phyloP scores from a whole-genome alignment of 1,284 basidiomycete genomes.

The Trichosporon coremiiforme region DNA sequence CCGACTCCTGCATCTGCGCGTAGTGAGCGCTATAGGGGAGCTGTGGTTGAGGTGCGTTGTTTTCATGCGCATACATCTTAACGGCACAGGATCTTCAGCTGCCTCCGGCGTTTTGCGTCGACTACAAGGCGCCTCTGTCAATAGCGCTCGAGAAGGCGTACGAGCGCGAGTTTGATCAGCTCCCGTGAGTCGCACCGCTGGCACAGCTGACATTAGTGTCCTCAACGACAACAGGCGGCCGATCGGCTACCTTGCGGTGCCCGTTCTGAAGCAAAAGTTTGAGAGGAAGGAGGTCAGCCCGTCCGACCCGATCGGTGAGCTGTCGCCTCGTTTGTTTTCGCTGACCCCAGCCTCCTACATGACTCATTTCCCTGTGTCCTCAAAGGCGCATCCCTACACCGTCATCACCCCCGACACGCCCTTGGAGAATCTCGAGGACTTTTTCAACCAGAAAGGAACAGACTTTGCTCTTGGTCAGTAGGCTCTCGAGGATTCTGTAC shows the following conservation, averaged over 20 bases:
- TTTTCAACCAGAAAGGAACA: slow-evolving; percentile 64
- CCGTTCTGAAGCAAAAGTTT: slow-evolving; percentile 72
- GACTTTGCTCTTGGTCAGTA: slow-evolving; percentile 73
- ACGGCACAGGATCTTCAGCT: slow-evolving; percentile 78
- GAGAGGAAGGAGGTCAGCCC: slow-evolving; percentile 70
- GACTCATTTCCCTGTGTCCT: slow-evolving; percentile 72
- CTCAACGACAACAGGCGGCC: slow-evolving; percentile 71
- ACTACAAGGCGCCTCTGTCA: slow-evolving; percentile 68
- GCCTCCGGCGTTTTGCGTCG: slow-evolving; percentile 82
- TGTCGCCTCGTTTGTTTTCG: background rate
- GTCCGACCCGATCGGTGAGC: slow-evolving; percentile 59
- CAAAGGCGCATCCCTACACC: slow-evolving; percentile 65
- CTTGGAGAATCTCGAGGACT: slow-evolving; percentile 74
- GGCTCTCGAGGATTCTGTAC: background rate
- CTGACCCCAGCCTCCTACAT: slow-evolving; percentile 64
- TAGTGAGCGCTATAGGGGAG: slow-evolving; percentile 67
- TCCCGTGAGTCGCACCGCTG: slow-evolving; percentile 66
- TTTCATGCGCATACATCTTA: background rate
- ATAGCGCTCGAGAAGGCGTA: slow-evolving; percentile 80
- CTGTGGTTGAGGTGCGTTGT: slow-evolving; percentile 64
- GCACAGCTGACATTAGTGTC: slow-evolving; percentile 62
- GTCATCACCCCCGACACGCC: slow-evolving; percentile 77
- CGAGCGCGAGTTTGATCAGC: slow-evolving; percentile 85
- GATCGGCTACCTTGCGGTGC: slow-evolving; percentile 78
- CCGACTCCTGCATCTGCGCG: slow-evolving; percentile 56